phyloP scores from a whole-genome alignment of 1,139 yeast genomes.

The Pichia sp. region DNA sequence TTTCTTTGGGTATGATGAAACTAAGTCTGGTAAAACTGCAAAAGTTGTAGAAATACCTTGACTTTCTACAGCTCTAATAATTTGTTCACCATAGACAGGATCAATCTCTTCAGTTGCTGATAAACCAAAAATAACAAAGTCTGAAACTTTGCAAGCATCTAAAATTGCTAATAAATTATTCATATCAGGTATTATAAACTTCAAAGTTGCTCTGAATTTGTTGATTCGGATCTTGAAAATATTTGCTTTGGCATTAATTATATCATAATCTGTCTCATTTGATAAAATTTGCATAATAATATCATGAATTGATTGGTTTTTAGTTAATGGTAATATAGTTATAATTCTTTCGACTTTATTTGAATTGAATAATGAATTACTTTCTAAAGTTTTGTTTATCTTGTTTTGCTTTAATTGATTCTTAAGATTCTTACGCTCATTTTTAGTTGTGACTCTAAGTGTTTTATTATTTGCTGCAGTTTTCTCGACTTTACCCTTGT shows the following conservation, averaged over 20 bases:
- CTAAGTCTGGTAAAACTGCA: slow-evolving; percentile 75
- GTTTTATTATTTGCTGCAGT: slow-evolving; percentile 36
- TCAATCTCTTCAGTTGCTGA: slow-evolving; percentile 85
- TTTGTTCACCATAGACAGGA: slow-evolving; percentile 73
- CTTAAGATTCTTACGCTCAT: slow-evolving; percentile 71
- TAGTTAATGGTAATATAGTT: slow-evolving; percentile 72
- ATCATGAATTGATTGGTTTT: slow-evolving; percentile 55
- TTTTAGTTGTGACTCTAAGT: slow-evolving; percentile 46
- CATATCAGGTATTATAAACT: slow-evolving; percentile 70
- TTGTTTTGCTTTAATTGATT: slow-evolving; percentile 74
- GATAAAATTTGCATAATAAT: slow-evolving; percentile 49
- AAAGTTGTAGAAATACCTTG: slow-evolving; percentile 87
- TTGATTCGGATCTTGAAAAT: slow-evolving; percentile 45
- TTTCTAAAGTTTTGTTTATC: slow-evolving; percentile 39
- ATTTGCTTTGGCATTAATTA: slow-evolving; percentile 37
- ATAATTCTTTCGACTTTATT: slow-evolving; percentile 74
- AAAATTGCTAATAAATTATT: slow-evolving; percentile 59
- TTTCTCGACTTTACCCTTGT: slow-evolving; percentile 86
- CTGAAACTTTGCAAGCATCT: slow-evolving; percentile 86
- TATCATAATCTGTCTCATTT: slow-evolving; percentile 20
- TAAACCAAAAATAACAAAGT: slow-evolving; percentile 78
- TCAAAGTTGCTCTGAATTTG: slow-evolving; percentile 69
- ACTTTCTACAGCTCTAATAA: slow-evolving; percentile 77
- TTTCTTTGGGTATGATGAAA: slow-evolving; percentile 59
- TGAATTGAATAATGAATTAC: slow-evolving; percentile 61